Percentiles rank a stretch among this genome's conserved stretches.
phyloP scores from a whole-genome alignment of 352 stramenopile species.

The Detonula confervacea region DNA sequence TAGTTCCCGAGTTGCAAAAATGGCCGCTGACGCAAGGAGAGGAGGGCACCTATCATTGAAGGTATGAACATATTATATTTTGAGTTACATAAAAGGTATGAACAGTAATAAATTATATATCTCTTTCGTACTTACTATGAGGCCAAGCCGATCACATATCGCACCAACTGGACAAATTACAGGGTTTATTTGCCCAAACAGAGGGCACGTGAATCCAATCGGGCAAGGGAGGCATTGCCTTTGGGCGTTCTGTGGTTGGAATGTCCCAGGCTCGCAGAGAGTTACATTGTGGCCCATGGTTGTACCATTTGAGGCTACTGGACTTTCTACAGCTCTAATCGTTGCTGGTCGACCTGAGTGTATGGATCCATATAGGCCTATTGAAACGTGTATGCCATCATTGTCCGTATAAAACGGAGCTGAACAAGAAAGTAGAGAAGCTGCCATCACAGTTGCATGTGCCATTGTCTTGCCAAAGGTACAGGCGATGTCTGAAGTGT shows the following conservation, averaged over 20 bases:
- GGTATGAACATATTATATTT: too few relatives aligned
- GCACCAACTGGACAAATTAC: constrained; percentile 91
- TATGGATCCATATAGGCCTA: constrained; percentile 65
- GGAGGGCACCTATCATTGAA: constrained; percentile 80
- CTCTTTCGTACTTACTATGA: too few relatives aligned
- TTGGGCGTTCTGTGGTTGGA: constrained; percentile 91
- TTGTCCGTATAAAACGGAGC: constrained; percentile 78
- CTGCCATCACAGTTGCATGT: constrained; percentile 87
- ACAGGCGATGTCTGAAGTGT: constrained; percentile 91
- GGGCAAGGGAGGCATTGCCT: constrained; percentile 90
- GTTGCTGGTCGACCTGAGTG: background rate
- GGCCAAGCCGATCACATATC: constrained; percentile 91
- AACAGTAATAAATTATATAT: too few relatives aligned
- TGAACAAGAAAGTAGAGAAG: constrained; percentile 87
- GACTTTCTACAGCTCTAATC: constrained; percentile 27
- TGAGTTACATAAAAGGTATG: too few relatives aligned
- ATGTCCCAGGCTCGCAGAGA: constrained; percentile 91
- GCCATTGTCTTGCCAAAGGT: constrained; percentile 87
- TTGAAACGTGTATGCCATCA: constrained; percentile 67
- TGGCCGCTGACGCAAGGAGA: constrained; percentile 91
- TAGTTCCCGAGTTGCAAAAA: constrained; percentile 93
- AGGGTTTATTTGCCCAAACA: constrained; percentile 90
- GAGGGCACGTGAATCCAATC: constrained; percentile 93
- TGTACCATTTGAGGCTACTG: constrained; percentile 90
- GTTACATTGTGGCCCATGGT: constrained; percentile 90